phyloP scores from a whole-genome alignment of 805 yeast genomes.

The Ogataea pilisensis region DNA sequence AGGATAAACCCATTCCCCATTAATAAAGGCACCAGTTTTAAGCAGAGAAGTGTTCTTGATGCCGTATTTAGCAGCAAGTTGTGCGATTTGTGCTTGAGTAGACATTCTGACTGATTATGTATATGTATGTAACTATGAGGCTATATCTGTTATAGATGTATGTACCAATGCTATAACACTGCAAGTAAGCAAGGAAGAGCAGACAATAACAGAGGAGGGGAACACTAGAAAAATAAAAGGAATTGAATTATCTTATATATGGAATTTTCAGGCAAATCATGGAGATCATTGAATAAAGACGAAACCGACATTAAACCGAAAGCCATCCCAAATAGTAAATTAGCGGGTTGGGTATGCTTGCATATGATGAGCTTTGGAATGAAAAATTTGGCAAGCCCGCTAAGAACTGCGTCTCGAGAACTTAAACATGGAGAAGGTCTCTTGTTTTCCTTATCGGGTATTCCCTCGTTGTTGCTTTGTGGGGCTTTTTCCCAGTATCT shows the following conservation, averaged over 20 bases:
- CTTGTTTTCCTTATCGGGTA: no score
- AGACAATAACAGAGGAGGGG: neutral
- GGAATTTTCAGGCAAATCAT: neutral
- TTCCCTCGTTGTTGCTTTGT: no score
- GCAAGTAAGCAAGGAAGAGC: neutral
- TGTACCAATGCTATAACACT: neutral
- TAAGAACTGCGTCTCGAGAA: neutral
- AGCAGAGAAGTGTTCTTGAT: conserved; percentile 48
- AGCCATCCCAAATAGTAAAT: neutral
- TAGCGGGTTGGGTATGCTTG: neutral
- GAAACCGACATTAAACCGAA: no score
- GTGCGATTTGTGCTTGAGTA: conserved; percentile 18
- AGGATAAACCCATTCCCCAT: conserved; percentile 65
- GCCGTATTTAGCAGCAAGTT: conserved; percentile 29
- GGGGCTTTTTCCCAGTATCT: no score
- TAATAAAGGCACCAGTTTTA: conserved; percentile 57
- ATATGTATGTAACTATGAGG: neutral
- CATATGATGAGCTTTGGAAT: neutral
- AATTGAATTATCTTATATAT: neutral
- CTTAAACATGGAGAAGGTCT: neutral
- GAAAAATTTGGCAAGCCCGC: neutral
- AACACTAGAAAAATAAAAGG: neutral
- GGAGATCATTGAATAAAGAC: neutral
- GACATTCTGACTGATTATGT: conserved; percentile 26
- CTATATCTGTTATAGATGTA: no score